These are phyloP conservation scores for Aspergillus udagawae DNA, from an alignment of 2,329 filamentous ascomycete species.

Conservation along the genomic window DNA sequence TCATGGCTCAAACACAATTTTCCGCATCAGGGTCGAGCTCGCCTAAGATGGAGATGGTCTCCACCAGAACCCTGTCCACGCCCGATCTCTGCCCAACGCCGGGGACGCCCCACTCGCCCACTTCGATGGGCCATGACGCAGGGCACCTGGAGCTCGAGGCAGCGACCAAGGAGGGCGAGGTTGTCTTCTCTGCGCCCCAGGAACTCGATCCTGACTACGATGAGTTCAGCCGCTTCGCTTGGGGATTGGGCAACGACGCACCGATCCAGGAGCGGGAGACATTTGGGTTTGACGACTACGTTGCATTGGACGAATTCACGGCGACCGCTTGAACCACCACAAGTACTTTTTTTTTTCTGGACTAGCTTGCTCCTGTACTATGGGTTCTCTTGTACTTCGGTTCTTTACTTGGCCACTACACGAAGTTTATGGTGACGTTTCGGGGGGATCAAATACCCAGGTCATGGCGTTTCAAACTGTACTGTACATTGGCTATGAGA, in stretches of 20 bases:
- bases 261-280: slow-evolving; percentile 22
- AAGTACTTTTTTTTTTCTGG: background rate
- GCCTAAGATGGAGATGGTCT: slow-evolving; percentile 19
- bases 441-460: background rate
- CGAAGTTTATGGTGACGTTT: background rate
- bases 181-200: slow-evolving; percentile 23
- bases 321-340: slow-evolving; percentile 19
- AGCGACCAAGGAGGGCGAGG: slow-evolving; percentile 17
- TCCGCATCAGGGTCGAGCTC: slow-evolving; percentile 13
- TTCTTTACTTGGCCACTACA: background rate
- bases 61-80: slow-evolving; percentile 27
- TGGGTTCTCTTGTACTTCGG: background rate
- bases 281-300: slow-evolving; percentile 30
- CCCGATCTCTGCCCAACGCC: slow-evolving; percentile 32
- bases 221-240: slow-evolving; percentile 32
- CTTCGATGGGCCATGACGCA: slow-evolving; percentile 9
- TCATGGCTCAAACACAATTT: slow-evolving; percentile 4
- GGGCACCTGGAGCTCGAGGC: slow-evolving; percentile 8
- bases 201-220: slow-evolving; percentile 28
- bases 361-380: slow-evolving; percentile 2
- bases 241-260: slow-evolving; percentile 22
- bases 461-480: background rate
- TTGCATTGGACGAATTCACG: slow-evolving; percentile 30
- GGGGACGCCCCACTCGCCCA: slow-evolving; percentile 27
- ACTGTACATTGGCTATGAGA: background rate